These are phyloP conservation scores for Psilocybe tampanensis DNA, from an alignment of 768 basidiomycete species.

Conservation along the genomic window DNA sequence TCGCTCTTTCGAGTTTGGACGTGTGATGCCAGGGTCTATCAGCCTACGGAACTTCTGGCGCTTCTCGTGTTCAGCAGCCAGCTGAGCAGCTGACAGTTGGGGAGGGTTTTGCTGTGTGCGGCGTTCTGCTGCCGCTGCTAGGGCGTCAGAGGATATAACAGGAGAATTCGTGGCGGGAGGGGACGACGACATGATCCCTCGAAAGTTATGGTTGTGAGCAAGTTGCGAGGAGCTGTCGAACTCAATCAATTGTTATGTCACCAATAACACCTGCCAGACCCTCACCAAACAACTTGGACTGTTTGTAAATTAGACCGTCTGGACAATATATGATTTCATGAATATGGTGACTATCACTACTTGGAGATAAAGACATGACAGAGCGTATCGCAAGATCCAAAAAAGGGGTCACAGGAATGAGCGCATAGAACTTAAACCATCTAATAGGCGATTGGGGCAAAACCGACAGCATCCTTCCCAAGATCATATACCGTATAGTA, in stretches of 20 bases:
- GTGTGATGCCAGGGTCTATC: slow-evolving; percentile 76
- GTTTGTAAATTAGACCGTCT: too few relatives aligned
- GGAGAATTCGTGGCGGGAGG: slow-evolving; percentile 5
- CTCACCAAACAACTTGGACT: too few relatives aligned
- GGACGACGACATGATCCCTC: slow-evolving; percentile 14
- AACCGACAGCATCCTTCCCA: slow-evolving; percentile 78
- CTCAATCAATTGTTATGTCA: neutral
- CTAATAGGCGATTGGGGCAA: slow-evolving; percentile 51
- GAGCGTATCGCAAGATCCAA: neutral
- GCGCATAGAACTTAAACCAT: neutral
- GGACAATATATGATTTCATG: neutral
- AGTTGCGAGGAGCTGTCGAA: neutral
- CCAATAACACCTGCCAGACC: too few relatives aligned
- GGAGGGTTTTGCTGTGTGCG: slow-evolving; percentile 35
- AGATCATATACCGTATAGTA: slow-evolving; percentile 92
- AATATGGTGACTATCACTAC: neutral
- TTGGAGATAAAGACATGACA: neutral
- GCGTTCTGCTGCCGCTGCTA: slow-evolving; percentile 50
- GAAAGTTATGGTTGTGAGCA: neutral
- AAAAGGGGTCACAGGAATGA: neutral
- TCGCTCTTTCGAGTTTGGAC: slow-evolving; percentile 66
- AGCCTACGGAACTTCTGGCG: slow-evolving; percentile 75
- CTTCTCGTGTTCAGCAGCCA: slow-evolving; percentile 59
- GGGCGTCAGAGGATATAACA: slow-evolving; percentile 33
- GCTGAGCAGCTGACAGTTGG: slow-evolving; percentile 39